Evolutionary conservation across 2,329 filamentous ascomycete species (phyloP).

Genomic region (Aspergillus sojae): DNA sequence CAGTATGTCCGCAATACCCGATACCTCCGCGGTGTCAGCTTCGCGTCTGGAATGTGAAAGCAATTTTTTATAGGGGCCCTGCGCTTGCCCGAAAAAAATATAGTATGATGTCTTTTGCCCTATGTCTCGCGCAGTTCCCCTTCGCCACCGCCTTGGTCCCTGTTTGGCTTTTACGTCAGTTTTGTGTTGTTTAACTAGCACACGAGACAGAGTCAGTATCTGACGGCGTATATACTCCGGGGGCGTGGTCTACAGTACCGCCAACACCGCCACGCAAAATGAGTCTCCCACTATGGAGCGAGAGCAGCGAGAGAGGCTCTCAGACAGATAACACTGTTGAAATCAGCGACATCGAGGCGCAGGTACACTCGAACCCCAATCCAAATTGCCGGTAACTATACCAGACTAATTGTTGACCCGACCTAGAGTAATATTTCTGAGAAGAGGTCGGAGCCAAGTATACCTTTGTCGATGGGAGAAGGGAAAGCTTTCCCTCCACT

Average conservation of each 20-base stretch:
- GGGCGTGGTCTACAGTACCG: background rate
- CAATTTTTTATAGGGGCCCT: background rate
- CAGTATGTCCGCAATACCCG: background rate
- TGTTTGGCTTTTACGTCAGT: background rate
- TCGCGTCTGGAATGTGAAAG: background rate
- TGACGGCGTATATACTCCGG: background rate
- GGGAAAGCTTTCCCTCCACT: conserved; percentile 52
- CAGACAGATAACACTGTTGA: background rate
- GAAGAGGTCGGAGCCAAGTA: background rate
- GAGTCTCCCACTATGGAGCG: background rate
- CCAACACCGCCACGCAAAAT: background rate
- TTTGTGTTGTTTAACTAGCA: background rate
- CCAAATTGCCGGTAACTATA: background rate
- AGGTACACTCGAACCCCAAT: background rate
- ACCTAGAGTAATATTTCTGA: background rate
- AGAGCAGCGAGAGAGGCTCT: background rate
- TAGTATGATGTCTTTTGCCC: no score
- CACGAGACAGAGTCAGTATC: background rate
- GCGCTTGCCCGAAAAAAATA: no score
- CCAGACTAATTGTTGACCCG: background rate
- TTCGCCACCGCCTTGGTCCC: background rate
- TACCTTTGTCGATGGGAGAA: conserved; percentile 8
- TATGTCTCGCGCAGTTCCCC: background rate
- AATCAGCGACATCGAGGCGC: background rate
- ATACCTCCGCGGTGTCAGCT: background rate